Evolutionary conservation across 306 rosid genomes (phyloP).

Genomic region (Gleditsia sinensis): DNA sequence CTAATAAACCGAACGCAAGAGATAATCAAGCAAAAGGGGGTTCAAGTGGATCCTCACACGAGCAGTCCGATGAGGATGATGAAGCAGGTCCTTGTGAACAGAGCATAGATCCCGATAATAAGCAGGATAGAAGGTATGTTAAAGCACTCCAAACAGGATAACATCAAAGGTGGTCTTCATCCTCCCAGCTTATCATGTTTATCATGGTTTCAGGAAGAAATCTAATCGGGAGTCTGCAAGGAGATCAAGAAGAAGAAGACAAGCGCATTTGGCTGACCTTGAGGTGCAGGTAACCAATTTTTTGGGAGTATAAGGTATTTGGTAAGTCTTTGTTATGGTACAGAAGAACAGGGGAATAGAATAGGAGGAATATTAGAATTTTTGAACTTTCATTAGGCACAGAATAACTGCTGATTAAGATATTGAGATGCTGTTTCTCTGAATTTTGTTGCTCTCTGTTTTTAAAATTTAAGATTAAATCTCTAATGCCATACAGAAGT

Average conservation of each 20-base stretch:
- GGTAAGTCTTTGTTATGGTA: not conserved
- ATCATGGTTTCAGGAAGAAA: constrained; percentile 55
- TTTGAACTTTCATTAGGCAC: not conserved
- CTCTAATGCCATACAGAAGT: not conserved
- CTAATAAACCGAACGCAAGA: constrained; percentile 49
- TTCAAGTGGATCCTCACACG: constrained; percentile 74
- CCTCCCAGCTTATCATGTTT: not conserved
- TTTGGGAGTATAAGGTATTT: not conserved
- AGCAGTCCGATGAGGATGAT: constrained; percentile 78
- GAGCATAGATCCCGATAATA: constrained; percentile 53
- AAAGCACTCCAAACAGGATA: not conserved
- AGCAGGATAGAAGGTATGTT: constrained; percentile 72
- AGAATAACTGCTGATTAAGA: not conserved
- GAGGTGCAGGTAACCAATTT: constrained; percentile 65
- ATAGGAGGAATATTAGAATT: not conserved
- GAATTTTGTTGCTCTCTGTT: not conserved
- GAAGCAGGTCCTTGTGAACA: constrained; percentile 71
- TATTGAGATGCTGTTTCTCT: not conserved
- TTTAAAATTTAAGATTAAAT: constrained; percentile 15
- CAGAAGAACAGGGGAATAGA: not conserved
- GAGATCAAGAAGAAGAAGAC: constrained; percentile 87
- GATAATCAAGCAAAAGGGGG: constrained; percentile 59
- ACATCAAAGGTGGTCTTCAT: not conserved
- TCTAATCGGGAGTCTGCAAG: constrained; percentile 86
- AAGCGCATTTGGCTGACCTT: constrained; percentile 68